These are phyloP conservation scores for Coemansia sp. DNA, from an alignment of 192 early-diverging fungal genomes.

Conservation along the genomic window DNA sequence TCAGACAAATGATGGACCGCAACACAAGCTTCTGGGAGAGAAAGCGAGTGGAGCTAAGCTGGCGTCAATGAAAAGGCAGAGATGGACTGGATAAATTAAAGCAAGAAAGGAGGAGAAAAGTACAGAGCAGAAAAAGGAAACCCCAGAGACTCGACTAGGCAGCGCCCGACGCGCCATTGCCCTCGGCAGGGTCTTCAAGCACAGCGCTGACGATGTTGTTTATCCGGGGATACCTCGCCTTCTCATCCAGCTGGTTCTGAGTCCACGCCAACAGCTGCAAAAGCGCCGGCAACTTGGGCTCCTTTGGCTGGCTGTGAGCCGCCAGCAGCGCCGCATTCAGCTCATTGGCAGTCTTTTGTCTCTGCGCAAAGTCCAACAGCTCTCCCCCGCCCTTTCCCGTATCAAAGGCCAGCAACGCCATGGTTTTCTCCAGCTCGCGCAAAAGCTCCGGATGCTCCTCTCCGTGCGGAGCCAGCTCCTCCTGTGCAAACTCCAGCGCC, in stretches of 20 bases:
- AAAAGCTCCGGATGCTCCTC: conserved; percentile 96
- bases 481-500: conserved; percentile 94
- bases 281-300: conserved; percentile 89
- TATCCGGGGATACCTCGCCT: conserved; percentile 79
- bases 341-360: conserved; percentile 91
- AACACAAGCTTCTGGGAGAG: too few species aligned
- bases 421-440: conserved; percentile 90
- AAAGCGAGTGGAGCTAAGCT: too few species aligned
- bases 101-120: not conserved
- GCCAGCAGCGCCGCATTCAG: conserved; percentile 90
- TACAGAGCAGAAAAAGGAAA: conserved; percentile 2
- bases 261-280: conserved; percentile 92
- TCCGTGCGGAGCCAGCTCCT: conserved; percentile 95
- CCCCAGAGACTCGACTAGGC: too few species aligned
- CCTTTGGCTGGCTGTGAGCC: conserved; percentile 86
- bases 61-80: too few species aligned
- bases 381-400: conserved; percentile 25
- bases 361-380: conserved; percentile 81
- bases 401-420: conserved; percentile 96
- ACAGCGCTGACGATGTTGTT: conserved; percentile 78
- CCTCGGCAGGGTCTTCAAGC: conserved; percentile 40
- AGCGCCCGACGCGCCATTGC: not conserved
- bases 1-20: too few species aligned
- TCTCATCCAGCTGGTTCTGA: conserved; percentile 89
- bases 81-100: too few species aligned